phyloP scores from a whole-genome alignment of 441 rosid species.

The Gossypium davidsonii region DNA sequence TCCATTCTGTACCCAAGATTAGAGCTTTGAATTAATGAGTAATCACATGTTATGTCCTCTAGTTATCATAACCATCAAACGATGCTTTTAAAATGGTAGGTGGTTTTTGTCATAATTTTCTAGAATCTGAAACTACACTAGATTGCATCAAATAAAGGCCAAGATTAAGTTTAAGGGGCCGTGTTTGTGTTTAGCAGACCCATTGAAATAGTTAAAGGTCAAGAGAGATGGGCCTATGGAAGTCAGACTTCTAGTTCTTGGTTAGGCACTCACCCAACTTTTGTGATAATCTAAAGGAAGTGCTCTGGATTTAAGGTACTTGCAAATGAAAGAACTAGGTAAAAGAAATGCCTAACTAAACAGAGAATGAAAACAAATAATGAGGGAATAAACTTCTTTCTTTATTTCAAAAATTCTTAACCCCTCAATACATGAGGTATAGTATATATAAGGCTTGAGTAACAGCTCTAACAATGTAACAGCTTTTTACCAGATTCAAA shows the following conservation, averaged over 20 bases:
- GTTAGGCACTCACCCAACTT: not conserved
- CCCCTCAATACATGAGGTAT: no score
- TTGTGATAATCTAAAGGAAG: not conserved
- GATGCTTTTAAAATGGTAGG: not conserved
- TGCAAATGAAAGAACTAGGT: not conserved
- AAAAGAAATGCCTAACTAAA: no score
- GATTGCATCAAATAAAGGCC: no score
- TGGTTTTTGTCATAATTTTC: not conserved
- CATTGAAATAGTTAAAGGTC: not conserved
- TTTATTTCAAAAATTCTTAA: no score
- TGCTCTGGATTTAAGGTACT: no score
- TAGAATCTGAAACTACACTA: not conserved
- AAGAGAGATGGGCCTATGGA: not conserved
- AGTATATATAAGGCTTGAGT: no score
- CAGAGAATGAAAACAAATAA: no score
- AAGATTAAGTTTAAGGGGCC: not conserved
- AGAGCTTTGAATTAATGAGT: not conserved
- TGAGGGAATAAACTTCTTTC: no score
- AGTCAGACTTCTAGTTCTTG: not conserved
- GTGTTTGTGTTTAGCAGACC: not conserved
- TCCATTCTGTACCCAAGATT: not conserved
- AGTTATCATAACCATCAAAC: not conserved
- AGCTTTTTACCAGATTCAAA: no score
- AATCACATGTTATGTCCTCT: not conserved
- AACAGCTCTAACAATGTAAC: no score